Percentiles rank a stretch among this genome's conserved stretches.
Conservation (phyloP, 192 early-diverging fungal genomes). For the Backusella parvicylindrica region DNA sequence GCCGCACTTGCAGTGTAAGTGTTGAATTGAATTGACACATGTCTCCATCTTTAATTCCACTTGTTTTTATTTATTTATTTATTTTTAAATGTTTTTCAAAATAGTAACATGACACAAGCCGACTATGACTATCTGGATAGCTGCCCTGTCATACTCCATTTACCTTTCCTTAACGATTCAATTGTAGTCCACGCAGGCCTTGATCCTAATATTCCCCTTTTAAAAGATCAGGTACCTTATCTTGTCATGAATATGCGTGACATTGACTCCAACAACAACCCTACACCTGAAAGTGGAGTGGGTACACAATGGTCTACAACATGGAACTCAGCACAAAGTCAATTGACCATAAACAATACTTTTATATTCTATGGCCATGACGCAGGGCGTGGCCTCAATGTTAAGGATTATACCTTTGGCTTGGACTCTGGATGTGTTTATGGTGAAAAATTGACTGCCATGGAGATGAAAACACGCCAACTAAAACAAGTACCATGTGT, state of each 20-base stretch:
- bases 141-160: conserved; percentile 53
- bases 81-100: neutral
- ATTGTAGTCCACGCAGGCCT: conserved; percentile 71
- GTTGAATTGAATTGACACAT: neutral
- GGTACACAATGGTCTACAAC: conserved; percentile 39
- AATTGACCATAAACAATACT: conserved; percentile 22
- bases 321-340: conserved; percentile 36
- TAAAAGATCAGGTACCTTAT: conserved; percentile 52
- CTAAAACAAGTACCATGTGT: conserved; percentile 22
- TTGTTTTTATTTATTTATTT: conserved; percentile 2
- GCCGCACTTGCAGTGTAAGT: conserved; percentile 32
- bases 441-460: conserved; percentile 59
- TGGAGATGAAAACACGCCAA: conserved; percentile 26
- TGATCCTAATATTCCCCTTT: conserved; percentile 41
- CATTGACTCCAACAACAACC: conserved; percentile 37
- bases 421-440: conserved; percentile 71
- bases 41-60: neutral
- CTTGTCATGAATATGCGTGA: conserved; percentile 62
- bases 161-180: conserved; percentile 39
- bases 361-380: conserved; percentile 70
- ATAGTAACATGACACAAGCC: conserved; percentile 29
- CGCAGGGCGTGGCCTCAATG: conserved; percentile 53
- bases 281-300: conserved; percentile 27
- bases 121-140: conserved; percentile 51
- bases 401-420: conserved; percentile 55